phyloP scores from a whole-genome alignment of 495 filamentous ascomycete species.

The Talaromyces proteolyticus region DNA sequence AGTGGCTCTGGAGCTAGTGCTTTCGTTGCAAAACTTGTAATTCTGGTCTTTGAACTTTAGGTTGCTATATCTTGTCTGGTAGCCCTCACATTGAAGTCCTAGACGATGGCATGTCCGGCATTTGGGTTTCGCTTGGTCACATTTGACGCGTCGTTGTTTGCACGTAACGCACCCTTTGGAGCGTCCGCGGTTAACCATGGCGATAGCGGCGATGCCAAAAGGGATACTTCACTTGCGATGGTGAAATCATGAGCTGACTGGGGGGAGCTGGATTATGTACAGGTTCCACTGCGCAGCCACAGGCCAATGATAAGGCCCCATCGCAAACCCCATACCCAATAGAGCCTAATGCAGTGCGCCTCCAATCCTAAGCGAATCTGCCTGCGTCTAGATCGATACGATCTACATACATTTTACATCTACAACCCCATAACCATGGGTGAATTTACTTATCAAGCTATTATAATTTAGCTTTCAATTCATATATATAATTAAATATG shows the following conservation, averaged over 20 bases:
- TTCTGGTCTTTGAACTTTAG: conserved; percentile 11
- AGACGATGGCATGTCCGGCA: conserved; percentile 12
- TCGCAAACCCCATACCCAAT: neutral
- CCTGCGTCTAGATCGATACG: neutral
- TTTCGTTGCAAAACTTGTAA: conserved; percentile 4
- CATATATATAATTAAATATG: no score
- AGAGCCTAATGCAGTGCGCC: neutral
- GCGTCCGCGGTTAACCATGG: conserved; percentile 15
- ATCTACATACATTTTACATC: no score
- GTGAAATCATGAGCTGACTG: neutral
- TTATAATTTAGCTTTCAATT: no score
- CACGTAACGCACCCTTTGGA: conserved; percentile 20
- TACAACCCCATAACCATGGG: no score
- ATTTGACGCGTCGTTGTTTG: conserved; percentile 22
- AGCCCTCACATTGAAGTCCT: conserved; percentile 6
- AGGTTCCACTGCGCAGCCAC: neutral
- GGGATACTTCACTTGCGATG: neutral
- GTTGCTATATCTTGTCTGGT: conserved; percentile 5
- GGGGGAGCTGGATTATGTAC: neutral
- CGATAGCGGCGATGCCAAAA: conserved; percentile 6
- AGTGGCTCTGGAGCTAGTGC: no score
- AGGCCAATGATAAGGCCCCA: neutral
- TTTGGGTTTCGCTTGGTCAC: conserved; percentile 17
- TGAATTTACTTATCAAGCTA: no score
- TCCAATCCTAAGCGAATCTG: neutral